These are phyloP conservation scores for Streptanthus diversifolius DNA, from an alignment of 345 rosid genomes.

Conservation along the genomic window DNA sequence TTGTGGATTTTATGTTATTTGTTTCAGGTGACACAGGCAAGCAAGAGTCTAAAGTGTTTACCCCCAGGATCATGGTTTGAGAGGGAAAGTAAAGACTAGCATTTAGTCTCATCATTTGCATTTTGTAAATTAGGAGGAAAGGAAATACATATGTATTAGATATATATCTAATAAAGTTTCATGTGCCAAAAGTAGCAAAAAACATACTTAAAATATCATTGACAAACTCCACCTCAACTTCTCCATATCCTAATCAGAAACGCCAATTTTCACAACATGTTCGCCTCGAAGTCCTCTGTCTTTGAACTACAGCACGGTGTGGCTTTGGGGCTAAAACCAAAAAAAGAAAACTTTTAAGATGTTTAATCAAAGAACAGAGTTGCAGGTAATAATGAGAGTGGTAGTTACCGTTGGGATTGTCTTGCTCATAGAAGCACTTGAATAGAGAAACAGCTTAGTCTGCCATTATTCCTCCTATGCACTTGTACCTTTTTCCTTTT, in stretches of 20 bases:
- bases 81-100: too few relatives aligned
- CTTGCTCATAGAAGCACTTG: slow-evolving; percentile 75
- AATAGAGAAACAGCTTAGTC: slow-evolving; percentile 65
- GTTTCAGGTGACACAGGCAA: slow-evolving; percentile 9
- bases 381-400: not conserved
- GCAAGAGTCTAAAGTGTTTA: slow-evolving; percentile 25
- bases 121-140: too few relatives aligned
- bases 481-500: slow-evolving; percentile 45
- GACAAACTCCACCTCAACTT: too few relatives aligned
- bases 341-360: not conserved
- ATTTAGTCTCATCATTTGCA: too few relatives aligned
- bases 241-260: not conserved
- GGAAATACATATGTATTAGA: too few relatives aligned
- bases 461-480: slow-evolving; percentile 72
- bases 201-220: not conserved
- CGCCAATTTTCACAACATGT: not conserved
- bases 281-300: slow-evolving; percentile 1
- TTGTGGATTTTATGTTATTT: slow-evolving; percentile 7
- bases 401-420: slow-evolving; percentile 77
- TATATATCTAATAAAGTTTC: not conserved
- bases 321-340: slow-evolving; percentile 46
- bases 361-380: not conserved
- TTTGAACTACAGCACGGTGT: slow-evolving; percentile 41
- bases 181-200: not conserved
- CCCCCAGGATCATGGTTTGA: slow-evolving; percentile 24